Base-by-base conservation (phyloP, 495 filamentous ascomycete species). In the Penicillium lagena region DNA sequence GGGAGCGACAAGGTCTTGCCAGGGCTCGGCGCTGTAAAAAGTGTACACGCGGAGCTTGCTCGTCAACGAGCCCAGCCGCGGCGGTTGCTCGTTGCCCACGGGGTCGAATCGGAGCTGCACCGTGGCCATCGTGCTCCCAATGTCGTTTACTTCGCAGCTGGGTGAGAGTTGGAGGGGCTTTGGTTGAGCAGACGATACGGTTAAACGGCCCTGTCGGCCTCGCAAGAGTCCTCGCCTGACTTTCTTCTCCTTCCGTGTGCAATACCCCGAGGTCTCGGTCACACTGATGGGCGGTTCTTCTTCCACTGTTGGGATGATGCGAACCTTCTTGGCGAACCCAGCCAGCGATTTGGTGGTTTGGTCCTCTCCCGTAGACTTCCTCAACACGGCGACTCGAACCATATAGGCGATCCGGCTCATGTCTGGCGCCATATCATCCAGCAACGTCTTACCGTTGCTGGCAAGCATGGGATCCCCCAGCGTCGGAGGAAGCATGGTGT, bases 391-490 rank as follows among this genome's bases (percentile, higher is more conserved):
- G 3, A 74, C 85, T 45, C 81, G 82, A 55, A 98, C 69, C 10
- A 64, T 64, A 62, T 98, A 98, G 17, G 78, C 65, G 36, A 98
- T 76, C 29, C 73, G 77, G 17, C 76, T 70, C 93, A 96, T 96
- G 8, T 83, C 70, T 1, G 93, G 91, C 1, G 88, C 64, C 63
- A 93, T 72, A 56, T 97, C 94, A 55, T 96, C 86, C n/a, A 79
- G 56, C 14, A 79, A 55, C 3, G 60, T 53, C 33, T 65, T 73
- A 10, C 74, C 76, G 40, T 70, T 56, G 29, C 72, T 71, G 9
- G 76, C 66, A 7, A 73, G 46, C 57, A 78, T 71, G 27, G 79
- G 77, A 46, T 89, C 82, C 22, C 91, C 91, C 40, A 96, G 59
- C 11, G 79, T 87, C 2, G 93, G 91, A 0, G 90, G 93, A 0